Evolutionary conservation across 2,329 filamentous ascomycete genomes (phyloP).

Genomic region (Aureobasidium sp.): DNA sequence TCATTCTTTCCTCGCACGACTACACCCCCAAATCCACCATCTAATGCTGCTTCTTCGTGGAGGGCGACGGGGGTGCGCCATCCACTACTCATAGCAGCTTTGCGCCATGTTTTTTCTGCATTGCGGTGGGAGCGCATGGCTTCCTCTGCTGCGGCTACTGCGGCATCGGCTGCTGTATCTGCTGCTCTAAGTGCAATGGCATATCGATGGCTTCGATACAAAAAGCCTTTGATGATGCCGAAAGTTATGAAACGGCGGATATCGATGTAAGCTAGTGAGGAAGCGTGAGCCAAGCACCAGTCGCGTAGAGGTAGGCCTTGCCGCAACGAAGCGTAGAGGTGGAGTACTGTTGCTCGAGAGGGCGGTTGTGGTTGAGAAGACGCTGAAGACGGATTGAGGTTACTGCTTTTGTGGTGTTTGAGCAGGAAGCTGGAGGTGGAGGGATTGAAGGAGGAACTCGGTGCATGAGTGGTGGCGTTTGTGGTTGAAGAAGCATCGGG

Average conservation of each 20-base stretch:
- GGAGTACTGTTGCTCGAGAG: slow-evolving; percentile 47
- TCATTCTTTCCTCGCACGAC: neutral
- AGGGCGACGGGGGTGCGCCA: slow-evolving; percentile 19
- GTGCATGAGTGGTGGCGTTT: slow-evolving; percentile 13
- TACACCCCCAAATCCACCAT: slow-evolving; percentile 21
- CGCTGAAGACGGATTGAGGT: neutral
- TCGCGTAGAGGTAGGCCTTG: slow-evolving; percentile 75
- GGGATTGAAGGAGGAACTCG: slow-evolving; percentile 66
- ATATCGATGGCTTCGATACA: slow-evolving; percentile 91
- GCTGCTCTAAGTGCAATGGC: slow-evolving; percentile 33
- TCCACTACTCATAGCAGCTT: slow-evolving; percentile 23
- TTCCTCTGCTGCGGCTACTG: slow-evolving; percentile 13
- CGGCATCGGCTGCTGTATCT: slow-evolving; percentile 11
- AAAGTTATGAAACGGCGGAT: slow-evolving; percentile 90
- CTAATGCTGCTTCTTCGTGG: neutral
- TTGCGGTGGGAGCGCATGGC: neutral
- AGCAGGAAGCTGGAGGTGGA: slow-evolving; percentile 45
- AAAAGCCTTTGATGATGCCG: slow-evolving; percentile 86
- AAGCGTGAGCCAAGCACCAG: slow-evolving; percentile 71
- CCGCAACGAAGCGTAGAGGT: slow-evolving; percentile 73
- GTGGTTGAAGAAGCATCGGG: neutral
- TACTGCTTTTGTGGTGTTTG: neutral
- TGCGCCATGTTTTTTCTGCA: slow-evolving; percentile 23
- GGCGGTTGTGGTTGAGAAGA: neutral
- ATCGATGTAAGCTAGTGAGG: slow-evolving; percentile 68